A percentile compares a stretch with the other conserved stretches of the same genome.
Evolutionary conservation across 371 early-diverging fungal genomes (phyloP).

Genomic region (Saksenaea vasiformis): DNA sequence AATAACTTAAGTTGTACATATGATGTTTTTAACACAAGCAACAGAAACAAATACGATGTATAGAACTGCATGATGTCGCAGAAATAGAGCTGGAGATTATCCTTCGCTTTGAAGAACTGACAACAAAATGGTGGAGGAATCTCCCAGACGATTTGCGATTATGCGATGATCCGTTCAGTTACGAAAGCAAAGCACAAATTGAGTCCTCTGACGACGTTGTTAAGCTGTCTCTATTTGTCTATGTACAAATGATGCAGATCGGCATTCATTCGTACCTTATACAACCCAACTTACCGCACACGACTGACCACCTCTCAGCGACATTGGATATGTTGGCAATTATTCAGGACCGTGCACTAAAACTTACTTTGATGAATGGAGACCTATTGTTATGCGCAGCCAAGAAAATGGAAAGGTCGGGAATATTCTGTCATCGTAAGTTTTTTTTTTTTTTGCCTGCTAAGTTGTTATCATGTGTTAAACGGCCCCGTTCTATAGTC

Average conservation of each 20-base stretch:
- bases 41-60: neutral
- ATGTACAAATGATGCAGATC: neutral
- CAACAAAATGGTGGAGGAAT: neutral
- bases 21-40: neutral
- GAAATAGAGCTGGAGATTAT: neutral
- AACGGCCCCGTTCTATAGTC: neutral
- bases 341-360: neutral
- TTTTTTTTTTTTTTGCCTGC: neutral
- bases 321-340: neutral
- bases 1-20: too few relatives aligned
- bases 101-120: neutral
- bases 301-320: neutral
- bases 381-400: neutral
- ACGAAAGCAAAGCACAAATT: neutral
- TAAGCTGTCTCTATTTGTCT: neutral
- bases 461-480: neutral
- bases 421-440: neutral
- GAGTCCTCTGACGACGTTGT: neutral
- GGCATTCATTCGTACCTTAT: neutral
- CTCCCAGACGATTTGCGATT: neutral
- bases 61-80: neutral
- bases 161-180: neutral
- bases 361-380: neutral
- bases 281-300: neutral
- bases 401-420: neutral